Conservation (phyloP, 2,329 filamentous ascomycete species). For the Nigrospora sphaerica region DNA sequence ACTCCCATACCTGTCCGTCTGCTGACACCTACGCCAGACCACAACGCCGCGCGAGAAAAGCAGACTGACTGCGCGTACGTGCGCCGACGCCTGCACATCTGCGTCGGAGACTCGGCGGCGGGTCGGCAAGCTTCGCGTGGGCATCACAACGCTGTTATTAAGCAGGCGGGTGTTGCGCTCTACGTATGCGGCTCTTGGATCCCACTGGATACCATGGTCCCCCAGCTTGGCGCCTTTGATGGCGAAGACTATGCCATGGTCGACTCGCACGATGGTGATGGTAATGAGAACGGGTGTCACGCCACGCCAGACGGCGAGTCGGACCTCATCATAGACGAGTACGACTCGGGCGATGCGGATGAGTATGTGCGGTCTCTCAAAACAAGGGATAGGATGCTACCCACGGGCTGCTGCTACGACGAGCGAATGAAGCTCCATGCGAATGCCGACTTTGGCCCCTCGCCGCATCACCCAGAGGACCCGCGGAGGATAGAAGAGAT, state of each 20-base stretch:
- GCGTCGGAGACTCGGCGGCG: no score
- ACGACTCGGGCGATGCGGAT: constrained; percentile 22
- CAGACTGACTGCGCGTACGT: no score
- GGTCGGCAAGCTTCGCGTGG: no score
- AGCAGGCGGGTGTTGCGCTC: background rate
- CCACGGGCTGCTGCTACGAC: constrained; percentile 83
- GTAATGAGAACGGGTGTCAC: constrained; percentile 15
- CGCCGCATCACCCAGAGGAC: constrained; percentile 88
- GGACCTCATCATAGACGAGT: constrained; percentile 24
- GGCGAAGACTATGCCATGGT: constrained; percentile 35
- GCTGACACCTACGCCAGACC: no score
- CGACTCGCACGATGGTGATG: constrained; percentile 27
- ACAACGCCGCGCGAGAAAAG: no score
- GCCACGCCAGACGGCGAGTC: constrained; percentile 24
- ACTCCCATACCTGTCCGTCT: no score
- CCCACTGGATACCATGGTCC: background rate
- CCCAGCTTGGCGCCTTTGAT: constrained; percentile 23
- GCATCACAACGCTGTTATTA: background rate
- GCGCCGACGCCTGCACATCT: no score
- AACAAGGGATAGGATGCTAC: constrained; percentile 43
- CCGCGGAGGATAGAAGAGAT: constrained; percentile 89
- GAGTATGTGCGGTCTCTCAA: constrained; percentile 28
- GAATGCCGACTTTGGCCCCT: constrained; percentile 66
- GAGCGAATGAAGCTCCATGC: constrained; percentile 93
- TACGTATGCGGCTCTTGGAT: background rate